These are phyloP conservation scores for Fraxinus greggii DNA, from an alignment of 305 asterid species.

Conservation along the genomic window DNA sequence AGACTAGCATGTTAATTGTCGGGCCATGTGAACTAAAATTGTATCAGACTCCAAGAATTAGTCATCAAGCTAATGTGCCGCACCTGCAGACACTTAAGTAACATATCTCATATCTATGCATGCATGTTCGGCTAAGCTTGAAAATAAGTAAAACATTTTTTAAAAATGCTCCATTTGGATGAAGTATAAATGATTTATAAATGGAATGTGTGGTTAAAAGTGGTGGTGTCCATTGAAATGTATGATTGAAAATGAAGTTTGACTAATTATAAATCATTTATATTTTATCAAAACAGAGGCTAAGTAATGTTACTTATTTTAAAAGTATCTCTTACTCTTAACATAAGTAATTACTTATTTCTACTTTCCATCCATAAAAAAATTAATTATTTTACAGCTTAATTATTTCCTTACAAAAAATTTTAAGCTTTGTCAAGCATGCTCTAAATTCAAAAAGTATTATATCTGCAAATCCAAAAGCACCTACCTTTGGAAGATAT, in stretches of 20 bases:
- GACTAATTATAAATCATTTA: not conserved
- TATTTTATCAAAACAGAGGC: not conserved
- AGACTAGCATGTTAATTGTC: not conserved
- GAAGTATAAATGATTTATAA: not conserved
- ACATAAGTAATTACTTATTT: not conserved
- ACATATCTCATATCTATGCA: not conserved
- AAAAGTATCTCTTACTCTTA: not conserved
- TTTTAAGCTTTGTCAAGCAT: not conserved
- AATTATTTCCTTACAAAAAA: not conserved
- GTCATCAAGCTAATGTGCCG: not conserved
- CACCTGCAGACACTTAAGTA: not conserved
- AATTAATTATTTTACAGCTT: not conserved
- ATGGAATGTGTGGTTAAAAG: not conserved
- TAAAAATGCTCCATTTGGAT: not conserved
- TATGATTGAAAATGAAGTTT: not conserved
- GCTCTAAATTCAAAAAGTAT: not conserved
- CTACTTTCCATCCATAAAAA: not conserved
- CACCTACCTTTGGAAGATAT: slow-evolving; percentile 93
- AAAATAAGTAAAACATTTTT: not conserved
- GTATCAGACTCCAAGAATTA: not conserved
- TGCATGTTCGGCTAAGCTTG: not conserved
- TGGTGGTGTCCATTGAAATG: not conserved
- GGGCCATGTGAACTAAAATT: not conserved
- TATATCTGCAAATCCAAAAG: slow-evolving; percentile 12
- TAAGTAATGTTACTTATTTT: not conserved